Percentiles rank a stretch among this genome's conserved stretches.
Conservation (phyloP, 768 basidiomycete species). For the Agaricus bisporus region DNA sequence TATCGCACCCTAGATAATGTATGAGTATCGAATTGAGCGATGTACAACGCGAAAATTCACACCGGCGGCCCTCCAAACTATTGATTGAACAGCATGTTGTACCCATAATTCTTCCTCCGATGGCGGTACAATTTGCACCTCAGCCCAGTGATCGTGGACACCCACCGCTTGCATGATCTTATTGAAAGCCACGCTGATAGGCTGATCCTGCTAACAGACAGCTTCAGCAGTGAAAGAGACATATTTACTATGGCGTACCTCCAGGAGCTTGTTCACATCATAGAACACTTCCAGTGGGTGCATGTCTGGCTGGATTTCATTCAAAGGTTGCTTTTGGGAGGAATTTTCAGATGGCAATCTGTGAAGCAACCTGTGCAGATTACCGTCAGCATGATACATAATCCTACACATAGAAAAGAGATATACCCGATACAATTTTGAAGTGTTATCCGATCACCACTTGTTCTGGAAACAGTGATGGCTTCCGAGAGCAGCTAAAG, state of each 20-base stretch:
- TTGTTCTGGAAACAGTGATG: constrained; percentile 68
- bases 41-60: constrained; percentile 9
- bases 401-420: not conserved
- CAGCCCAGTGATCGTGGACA: constrained; percentile 67
- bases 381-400: not conserved
- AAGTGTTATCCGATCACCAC: constrained; percentile 63
- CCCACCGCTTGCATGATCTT: constrained; percentile 63
- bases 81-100: constrained; percentile 67
- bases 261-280: constrained; percentile 72
- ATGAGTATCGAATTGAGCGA: constrained; percentile 7
- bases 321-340: constrained; percentile 45
- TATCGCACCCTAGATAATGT: constrained; percentile 49
- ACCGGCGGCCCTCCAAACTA: constrained; percentile 72
- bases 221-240: not conserved
- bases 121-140: constrained; percentile 43
- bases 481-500: constrained; percentile 69
- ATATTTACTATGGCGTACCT: constrained; percentile 26
- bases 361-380: constrained; percentile 52
- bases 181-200: constrained; percentile 60
- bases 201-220: constrained; percentile 49
- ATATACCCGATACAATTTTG: constrained; percentile 74
- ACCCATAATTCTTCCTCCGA: constrained; percentile 61
- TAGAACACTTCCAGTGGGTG: constrained; percentile 73
- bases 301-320: constrained; percentile 70
- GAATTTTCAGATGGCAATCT: constrained; percentile 53